Evolutionary conservation across 1,284 basidiomycete species (phyloP), one percentile per base, ranked within the genome.

Genomic region (Somion occarium): DNA sequence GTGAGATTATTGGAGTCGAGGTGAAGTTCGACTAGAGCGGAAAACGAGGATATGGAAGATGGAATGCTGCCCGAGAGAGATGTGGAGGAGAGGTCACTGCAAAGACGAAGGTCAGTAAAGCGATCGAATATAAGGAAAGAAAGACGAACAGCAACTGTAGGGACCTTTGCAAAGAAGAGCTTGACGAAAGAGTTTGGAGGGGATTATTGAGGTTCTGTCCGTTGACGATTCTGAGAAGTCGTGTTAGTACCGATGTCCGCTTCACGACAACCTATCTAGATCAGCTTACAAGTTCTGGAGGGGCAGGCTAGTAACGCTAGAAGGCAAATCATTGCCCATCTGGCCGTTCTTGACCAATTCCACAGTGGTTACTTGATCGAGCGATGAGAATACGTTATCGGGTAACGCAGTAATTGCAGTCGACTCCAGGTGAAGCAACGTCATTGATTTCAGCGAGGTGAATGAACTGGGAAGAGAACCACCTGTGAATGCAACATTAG

Each of bases 341-440:
- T 72, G 59, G n/a, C 64, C 55, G 59, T 80, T 80, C 57, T 69
- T 68, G 24, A 74, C 65, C 19, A 80, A 62, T 5, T 67, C 67
- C 24, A 80, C 56, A 22, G 73, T 67, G 2, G 68, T 67, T n/a
- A 80, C 54, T 13, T 61, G 65, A 25, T 63, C 65, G 25, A 72
- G 55, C 1, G 67, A 65, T 11, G 64, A 54, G 53, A 72, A 71
- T 26, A 74, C 25, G 37, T 61, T 60, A 49, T 72, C 61, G 2
- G 71, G 70, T n/a, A 76, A 53, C 12, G 68, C 56, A 15, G 63
- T 64, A 38, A 80, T 66, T 1, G 68, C 69, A 1, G 78, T 80
- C 1, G 73, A 70, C 61, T 79, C 70, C 3, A 79, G 61, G 52
- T 75, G 68, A n/a, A 79, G 62, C 13, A 61, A 67, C 25, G 64